These are phyloP conservation scores for Scheffersomyces parashehatae DNA, from an alignment of 1,139 yeast species.

Conservation along the genomic window DNA sequence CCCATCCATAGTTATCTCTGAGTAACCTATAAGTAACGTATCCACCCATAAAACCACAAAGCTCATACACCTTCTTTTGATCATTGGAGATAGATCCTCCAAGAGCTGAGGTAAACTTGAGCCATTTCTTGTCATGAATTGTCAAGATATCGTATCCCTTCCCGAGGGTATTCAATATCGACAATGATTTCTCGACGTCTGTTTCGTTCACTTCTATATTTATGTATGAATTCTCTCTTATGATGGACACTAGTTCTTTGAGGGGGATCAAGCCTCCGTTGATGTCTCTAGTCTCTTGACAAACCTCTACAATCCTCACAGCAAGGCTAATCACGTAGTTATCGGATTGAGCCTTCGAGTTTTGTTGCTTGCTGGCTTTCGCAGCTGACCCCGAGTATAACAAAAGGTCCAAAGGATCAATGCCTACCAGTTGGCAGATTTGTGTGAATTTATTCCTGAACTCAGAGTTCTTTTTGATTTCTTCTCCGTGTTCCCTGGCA, in stretches of 20 bases:
- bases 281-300: slow-evolving; percentile 65
- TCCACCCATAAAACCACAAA: slow-evolving; percentile 67
- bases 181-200: slow-evolving; percentile 57
- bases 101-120: slow-evolving; percentile 37
- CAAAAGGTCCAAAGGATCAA: slow-evolving; percentile 71
- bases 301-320: slow-evolving; percentile 71
- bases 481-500: slow-evolving; percentile 63
- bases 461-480: slow-evolving; percentile 62
- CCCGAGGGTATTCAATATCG: slow-evolving; percentile 42
- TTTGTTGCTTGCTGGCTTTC: slow-evolving; percentile 2
- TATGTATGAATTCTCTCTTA: slow-evolving; percentile 27
- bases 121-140: slow-evolving; percentile 40
- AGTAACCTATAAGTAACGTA: slow-evolving; percentile 65
- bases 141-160: slow-evolving; percentile 37
- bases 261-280: slow-evolving; percentile 81
- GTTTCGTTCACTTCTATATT: slow-evolving; percentile 36
- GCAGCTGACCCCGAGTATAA: slow-evolving; percentile 17
- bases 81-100: slow-evolving; percentile 48
- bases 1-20: slow-evolving; percentile 77
- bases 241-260: slow-evolving; percentile 49
- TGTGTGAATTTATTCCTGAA: slow-evolving; percentile 70
- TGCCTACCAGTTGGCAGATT: slow-evolving; percentile 76
- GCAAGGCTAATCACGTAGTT: slow-evolving; percentile 68
- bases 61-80: slow-evolving; percentile 68
- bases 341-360: slow-evolving; percentile 23